Evolutionary conservation across 208 protist genomes (phyloP), one percentile per base, ranked within the genome.

Genomic region (Trypanosoma congolense): DNA sequence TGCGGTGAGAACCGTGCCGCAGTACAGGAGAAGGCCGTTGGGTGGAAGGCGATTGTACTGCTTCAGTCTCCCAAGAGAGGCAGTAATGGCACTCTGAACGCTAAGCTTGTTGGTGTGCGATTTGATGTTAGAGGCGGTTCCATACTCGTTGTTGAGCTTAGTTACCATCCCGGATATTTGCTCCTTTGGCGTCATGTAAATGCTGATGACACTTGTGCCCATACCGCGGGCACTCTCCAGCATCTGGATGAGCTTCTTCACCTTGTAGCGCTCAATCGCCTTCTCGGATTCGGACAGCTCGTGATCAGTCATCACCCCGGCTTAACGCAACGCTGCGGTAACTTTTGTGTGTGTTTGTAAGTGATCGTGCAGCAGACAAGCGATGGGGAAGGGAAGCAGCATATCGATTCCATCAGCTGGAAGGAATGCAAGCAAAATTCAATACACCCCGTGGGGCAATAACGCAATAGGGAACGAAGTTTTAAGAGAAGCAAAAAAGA

Each of bases 91-190:
- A 36, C 63, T 87, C 64, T 95, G 87, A 50, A 96, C 90, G 40
- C 84, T 86, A 40, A 95, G 71, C 53, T 96, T 85, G 75, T 99
- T 99, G 2, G 99, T 98, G 61, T 99, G 88, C 14, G 90, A 98
- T 84, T 99, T 99, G 70, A 99, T 99, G 79, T 99, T 99, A 0
- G 97, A 97, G 1, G 98, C 98, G 24, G 98, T 99, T 63, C 98
- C 98, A 82, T 97, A 98, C 80, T 99, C 99, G 49, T 99, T 98
- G 67, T 92, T 96, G n/a, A 99, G 87, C 88, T 99, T 99, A 55
- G 97, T 97, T n/a, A 89, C 77, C 58, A 98, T 92, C 12, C 88
- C 83, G 18, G 97, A 80, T 38, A 99, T 94, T 70, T 99, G 96
- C 75, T 99, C 97, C 66, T 97, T 97, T 26, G 98, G 98, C 35